Base-by-base conservation (phyloP, 2,329 filamentous ascomycete genomes). In the Akanthomyces muscarius region DNA sequence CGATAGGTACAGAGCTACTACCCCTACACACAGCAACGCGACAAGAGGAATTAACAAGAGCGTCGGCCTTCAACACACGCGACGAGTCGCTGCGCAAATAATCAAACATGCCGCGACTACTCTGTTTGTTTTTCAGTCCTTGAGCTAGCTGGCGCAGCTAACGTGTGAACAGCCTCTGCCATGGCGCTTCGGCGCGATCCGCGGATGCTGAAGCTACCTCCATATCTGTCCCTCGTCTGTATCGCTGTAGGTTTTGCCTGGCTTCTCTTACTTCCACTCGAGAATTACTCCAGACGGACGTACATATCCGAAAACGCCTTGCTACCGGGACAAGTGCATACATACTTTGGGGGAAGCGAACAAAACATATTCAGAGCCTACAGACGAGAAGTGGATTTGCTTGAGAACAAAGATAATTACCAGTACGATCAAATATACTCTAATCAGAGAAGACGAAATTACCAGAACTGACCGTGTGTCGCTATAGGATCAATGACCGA, bases 291-390 rank as follows among this genome's bases (percentile, higher is more conserved):
- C 57, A 87, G 95, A 67, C 84, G 86, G 65, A 99, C 94, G 1
- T 99, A 99, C 76, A 95, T 99, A 63, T 98, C 94, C 50, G 95
- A 99, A 76, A 99, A 99, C 74, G 95, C 95, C 13, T 86, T 99
- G 41, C 81, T 99, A 16, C 95, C 95, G 0, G 95, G 93, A 2
- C 95, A 99, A 76, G 95, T 98, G 10, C 94, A 98, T 77, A 97
- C 95, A 1, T 99, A 99, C 76, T 99, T 99, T 73, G 89, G 91
- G 7, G 95, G 95, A 21, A 97, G 92, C 75, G 95, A 99, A 74
- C 93, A 98, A 79, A 90, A 97, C 75, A 86, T 98, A 67, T 93
- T 98, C 72, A 85, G 92, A 53, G 95, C 92, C 8, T 98, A 96
- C 75, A 87, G 89, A 71, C 88, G 91, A 71, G 95, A 98, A 77